Percentiles rank a stretch among this genome's conserved stretches.
These are phyloP conservation scores for Trametes coccinea DNA, from an alignment of 768 basidiomycete species.

Conservation along the genomic window DNA sequence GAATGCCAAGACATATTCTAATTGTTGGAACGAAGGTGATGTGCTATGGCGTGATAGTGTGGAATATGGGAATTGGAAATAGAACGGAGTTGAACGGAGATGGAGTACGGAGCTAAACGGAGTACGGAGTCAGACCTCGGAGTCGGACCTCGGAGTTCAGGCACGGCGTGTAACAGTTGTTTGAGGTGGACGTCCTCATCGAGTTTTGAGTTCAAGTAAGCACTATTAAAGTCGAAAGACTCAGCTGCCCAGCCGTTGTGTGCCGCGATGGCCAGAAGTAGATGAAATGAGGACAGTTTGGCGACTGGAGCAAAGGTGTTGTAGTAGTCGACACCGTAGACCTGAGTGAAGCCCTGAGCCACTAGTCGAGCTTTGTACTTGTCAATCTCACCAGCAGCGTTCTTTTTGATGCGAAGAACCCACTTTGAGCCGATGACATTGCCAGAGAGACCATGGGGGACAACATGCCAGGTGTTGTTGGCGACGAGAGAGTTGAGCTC, in stretches of 20 bases:
- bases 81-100: no score
- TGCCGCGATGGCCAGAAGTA: constrained; percentile 31
- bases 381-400: no score
- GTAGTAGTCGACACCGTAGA: constrained; percentile 34
- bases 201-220: constrained; percentile 14
- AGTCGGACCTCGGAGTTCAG: no score
- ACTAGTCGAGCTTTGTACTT: no score
- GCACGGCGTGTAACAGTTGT: no score
- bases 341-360: no score
- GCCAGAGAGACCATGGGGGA: background rate
- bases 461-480: constrained; percentile 16
- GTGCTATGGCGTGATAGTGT: no score
- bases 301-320: constrained; percentile 30
- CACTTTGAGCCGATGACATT: constrained; percentile 35
- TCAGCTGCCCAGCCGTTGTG: constrained; percentile 17
- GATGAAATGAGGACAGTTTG: constrained; percentile 25
- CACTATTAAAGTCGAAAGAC: constrained; percentile 22
- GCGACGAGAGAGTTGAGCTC: constrained; percentile 15
- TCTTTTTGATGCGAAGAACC: constrained; percentile 31
- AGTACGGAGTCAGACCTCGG: no score
- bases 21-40: no score
- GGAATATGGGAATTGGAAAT: no score
- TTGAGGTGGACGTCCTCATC: constrained; percentile 8
- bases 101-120: no score
- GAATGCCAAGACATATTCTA: no score